Conservation (phyloP, 306 rosid genomes). For the Vigna reflexopilosa region DNA sequence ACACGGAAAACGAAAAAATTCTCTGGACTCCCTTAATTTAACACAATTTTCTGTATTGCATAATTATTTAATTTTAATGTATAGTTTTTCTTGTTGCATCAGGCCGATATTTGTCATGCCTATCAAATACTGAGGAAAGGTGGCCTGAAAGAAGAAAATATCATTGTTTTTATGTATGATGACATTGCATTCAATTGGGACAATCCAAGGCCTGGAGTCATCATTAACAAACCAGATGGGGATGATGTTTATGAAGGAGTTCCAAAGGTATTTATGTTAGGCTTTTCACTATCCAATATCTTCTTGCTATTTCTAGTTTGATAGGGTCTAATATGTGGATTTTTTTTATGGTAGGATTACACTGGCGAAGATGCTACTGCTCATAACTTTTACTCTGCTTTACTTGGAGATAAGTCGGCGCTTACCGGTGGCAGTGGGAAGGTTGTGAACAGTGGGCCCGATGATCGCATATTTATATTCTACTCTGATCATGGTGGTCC, state of each 20-base stretch:
- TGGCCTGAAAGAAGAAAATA: constrained; percentile 92
- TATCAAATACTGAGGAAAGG: constrained; percentile 84
- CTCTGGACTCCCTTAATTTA: too few species aligned
- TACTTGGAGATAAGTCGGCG: constrained; percentile 87
- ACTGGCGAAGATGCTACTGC: constrained; percentile 79
- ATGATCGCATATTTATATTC: constrained; percentile 88
- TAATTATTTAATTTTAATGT: constrained; percentile 27
- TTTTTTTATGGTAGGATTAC: constrained; percentile 73
- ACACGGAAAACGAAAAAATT: too few species aligned
- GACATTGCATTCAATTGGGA: constrained; percentile 80
- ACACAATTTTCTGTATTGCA: background rate
- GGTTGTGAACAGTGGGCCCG: constrained; percentile 92
- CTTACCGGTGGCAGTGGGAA: constrained; percentile 92
- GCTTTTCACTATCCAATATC: background rate
- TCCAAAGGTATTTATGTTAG: constrained; percentile 70
- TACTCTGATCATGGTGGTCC: constrained; percentile 96
- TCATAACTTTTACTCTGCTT: constrained; percentile 72
- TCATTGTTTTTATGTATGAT: constrained; percentile 97
- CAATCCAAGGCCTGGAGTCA: constrained; percentile 91
- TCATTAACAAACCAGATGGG: constrained; percentile 89
- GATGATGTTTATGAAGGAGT: constrained; percentile 90
- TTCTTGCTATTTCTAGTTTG: constrained; percentile 14
- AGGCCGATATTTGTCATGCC: constrained; percentile 97
- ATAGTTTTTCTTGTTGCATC: constrained; percentile 20
- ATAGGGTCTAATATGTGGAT: constrained; percentile 22